These are phyloP conservation scores for Lachnellula willkommii DNA, from an alignment of 2,329 filamentous ascomycete genomes.

Conservation along the genomic window DNA sequence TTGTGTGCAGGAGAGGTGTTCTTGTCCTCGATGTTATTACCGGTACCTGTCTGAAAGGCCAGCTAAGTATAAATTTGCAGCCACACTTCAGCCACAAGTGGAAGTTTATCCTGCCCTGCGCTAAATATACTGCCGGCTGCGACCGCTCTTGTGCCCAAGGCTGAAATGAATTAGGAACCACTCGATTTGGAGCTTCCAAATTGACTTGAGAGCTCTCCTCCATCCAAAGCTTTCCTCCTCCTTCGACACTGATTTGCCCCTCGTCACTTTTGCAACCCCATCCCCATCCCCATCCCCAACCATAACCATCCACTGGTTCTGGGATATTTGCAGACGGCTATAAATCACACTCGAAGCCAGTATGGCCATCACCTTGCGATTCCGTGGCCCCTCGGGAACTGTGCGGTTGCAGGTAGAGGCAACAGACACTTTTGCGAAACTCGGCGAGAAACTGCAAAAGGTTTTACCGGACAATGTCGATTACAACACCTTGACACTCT, in stretches of 20 bases:
- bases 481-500: conserved; percentile 53
- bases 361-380: not conserved
- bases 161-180: not conserved
- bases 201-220: not conserved
- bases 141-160: not conserved
- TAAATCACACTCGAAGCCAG: not conserved
- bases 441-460: conserved; percentile 50
- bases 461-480: conserved; percentile 59
- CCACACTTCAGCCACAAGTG: no score
- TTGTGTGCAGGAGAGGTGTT: no score
- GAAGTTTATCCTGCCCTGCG: not conserved
- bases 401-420: conserved; percentile 76
- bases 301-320: not conserved
- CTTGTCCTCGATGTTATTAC: no score
- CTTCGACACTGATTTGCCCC: not conserved
- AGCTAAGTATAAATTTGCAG: no score
- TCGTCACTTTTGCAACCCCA: not conserved
- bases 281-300: not conserved
- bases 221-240: not conserved
- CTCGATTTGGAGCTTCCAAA: not conserved
- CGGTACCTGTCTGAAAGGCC: no score
- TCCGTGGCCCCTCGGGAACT: conserved; percentile 84
- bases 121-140: not conserved
- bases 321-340: not conserved
- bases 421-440: conserved; percentile 64